Percentiles rank a stretch among this genome's conserved stretches.
phyloP scores from a whole-genome alignment of 2,329 filamentous ascomycete species.

The Graphiopsis chlorocephala region DNA sequence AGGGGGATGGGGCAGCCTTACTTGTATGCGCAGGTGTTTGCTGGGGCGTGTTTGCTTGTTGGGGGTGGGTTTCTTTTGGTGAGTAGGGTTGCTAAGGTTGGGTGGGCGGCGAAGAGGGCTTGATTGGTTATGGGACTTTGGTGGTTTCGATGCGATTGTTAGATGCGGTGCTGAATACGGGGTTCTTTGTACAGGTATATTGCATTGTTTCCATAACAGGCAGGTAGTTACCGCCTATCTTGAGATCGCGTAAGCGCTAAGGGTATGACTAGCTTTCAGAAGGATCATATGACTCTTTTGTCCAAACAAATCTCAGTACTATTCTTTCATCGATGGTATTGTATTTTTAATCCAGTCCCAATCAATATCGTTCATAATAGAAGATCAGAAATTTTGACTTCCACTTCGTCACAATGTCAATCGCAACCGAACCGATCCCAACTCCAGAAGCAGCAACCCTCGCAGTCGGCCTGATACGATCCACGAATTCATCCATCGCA shows the following conservation, averaged over 20 bases:
- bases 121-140: neutral
- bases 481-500: neutral
- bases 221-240: too few relatives aligned
- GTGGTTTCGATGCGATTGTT: neutral
- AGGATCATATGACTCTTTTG: neutral
- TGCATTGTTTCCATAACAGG: too few relatives aligned
- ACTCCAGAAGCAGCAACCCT: neutral
- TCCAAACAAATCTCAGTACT: neutral
- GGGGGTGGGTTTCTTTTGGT: slow-evolving; percentile 24
- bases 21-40: slow-evolving; percentile 27
- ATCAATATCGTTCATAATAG: neutral
- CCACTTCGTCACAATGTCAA: neutral
- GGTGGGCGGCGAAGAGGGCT: slow-evolving; percentile 23
- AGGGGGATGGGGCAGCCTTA: slow-evolving; percentile 21
- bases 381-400: neutral
- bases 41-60: slow-evolving; percentile 22
- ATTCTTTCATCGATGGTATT: neutral
- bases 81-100: slow-evolving; percentile 24
- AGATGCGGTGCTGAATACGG: too few relatives aligned
- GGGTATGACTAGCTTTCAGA: neutral
- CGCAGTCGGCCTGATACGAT: neutral
- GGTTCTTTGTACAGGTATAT: too few relatives aligned
- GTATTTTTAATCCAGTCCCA: neutral
- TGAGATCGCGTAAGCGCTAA: neutral
- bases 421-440: neutral